Evolutionary conservation across 2,329 filamentous ascomycete genomes (phyloP).

Genomic region (Aureobasidium sp.): DNA sequence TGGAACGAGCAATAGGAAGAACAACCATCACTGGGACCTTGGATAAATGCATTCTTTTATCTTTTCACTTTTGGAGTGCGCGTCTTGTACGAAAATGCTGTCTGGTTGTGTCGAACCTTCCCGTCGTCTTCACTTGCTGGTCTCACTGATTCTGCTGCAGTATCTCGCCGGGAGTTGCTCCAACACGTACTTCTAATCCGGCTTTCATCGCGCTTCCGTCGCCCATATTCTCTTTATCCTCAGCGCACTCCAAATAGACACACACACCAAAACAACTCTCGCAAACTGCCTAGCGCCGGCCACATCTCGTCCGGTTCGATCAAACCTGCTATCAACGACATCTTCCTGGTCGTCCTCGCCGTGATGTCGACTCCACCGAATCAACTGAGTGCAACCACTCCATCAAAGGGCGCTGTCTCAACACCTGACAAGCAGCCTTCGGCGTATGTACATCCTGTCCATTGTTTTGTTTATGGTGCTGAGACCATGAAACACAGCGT

Average conservation of each 20-base stretch:
- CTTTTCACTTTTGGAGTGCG: background rate
- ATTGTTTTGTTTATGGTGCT: background rate
- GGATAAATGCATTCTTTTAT: background rate
- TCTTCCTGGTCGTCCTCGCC: background rate
- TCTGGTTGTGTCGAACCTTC: background rate
- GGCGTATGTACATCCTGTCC: background rate
- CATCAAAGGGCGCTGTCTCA: background rate
- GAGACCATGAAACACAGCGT: background rate
- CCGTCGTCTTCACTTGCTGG: background rate
- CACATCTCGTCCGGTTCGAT: too few relatives aligned
- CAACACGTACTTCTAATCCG: background rate
- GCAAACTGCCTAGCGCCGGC: too few relatives aligned
- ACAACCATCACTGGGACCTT: background rate
- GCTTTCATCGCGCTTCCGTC: background rate
- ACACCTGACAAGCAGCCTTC: background rate
- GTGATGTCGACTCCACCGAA: background rate
- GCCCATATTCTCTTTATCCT: background rate
- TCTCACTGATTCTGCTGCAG: background rate
- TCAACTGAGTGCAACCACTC: background rate
- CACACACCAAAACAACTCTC: background rate
- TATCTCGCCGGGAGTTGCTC: background rate
- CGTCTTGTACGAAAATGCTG: background rate
- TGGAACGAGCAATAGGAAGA: background rate
- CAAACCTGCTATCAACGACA: too few relatives aligned
- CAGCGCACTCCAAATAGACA: too few relatives aligned